These are phyloP conservation scores for Orbilia brochopaga DNA, from an alignment of 2,329 filamentous ascomycete genomes.

Conservation along the genomic window DNA sequence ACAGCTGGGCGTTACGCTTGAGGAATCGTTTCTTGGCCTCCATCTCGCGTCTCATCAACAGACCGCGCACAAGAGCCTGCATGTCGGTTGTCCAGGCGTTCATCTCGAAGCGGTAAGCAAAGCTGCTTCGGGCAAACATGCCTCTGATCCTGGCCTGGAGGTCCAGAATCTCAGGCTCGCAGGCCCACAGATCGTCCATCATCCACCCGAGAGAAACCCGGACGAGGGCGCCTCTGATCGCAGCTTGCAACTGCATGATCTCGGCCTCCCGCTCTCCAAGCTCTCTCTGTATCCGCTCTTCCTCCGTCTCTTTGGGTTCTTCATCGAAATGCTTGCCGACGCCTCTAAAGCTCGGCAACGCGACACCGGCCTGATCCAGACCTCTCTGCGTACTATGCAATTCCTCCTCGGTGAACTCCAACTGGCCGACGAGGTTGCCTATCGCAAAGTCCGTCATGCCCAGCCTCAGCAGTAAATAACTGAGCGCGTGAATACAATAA, in stretches of 20 bases:
- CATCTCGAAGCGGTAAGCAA: constrained; percentile 54
- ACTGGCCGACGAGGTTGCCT: constrained; percentile 91
- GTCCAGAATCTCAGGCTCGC: constrained; percentile 76
- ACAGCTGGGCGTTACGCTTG: constrained; percentile 59
- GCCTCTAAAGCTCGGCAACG: constrained; percentile 96
- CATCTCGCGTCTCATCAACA: constrained; percentile 59
- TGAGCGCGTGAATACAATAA: constrained; percentile 95
- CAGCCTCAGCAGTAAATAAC: constrained; percentile 95
- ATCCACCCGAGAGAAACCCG: constrained; percentile 76
- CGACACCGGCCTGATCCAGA: constrained; percentile 90
- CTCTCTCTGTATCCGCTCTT: constrained; percentile 83
- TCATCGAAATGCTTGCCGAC: constrained; percentile 95
- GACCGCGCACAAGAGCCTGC: constrained; percentile 31
- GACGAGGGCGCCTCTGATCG: constrained; percentile 79
- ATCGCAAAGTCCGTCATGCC: constrained; percentile 95
- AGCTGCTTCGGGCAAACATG: constrained; percentile 54
- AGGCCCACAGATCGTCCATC: constrained; percentile 91
- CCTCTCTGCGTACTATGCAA: constrained; percentile 96
- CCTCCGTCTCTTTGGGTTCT: constrained; percentile 79
- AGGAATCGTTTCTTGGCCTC: constrained; percentile 58
- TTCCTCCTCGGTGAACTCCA: constrained; percentile 97
- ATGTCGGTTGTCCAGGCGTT: constrained; percentile 53
- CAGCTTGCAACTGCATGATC: constrained; percentile 82
- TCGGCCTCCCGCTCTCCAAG: constrained; percentile 74
- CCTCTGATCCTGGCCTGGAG: constrained; percentile 87